These are phyloP conservation scores for Aspergillus ruber DNA, from an alignment of 2,329 filamentous ascomycete genomes.

Conservation along the genomic window DNA sequence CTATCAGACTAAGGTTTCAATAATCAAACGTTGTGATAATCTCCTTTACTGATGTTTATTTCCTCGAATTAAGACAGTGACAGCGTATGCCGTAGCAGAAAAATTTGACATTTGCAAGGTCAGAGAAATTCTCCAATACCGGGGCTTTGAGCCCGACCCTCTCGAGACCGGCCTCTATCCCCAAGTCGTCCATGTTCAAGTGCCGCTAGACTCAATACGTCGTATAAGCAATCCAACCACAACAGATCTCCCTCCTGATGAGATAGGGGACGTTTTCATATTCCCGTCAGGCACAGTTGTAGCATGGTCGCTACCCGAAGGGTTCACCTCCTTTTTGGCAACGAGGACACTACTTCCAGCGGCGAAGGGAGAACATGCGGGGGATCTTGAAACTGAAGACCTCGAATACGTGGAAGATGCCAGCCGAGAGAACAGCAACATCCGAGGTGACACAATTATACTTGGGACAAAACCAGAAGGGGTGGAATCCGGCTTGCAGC, in stretches of 20 bases:
- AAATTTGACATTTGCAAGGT: conserved; percentile 56
- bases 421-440: conserved; percentile 63
- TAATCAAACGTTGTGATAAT: neutral
- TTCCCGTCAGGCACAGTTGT: conserved; percentile 94
- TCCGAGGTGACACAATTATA: conserved; percentile 83
- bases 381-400: conserved; percentile 76
- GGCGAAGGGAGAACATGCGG: conserved; percentile 65
- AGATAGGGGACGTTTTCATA: conserved; percentile 80
- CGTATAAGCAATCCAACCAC: conserved; percentile 37
- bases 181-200: conserved; percentile 58
- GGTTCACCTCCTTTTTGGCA: conserved; percentile 62
- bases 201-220: conserved; percentile 41
- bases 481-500: conserved; percentile 15
- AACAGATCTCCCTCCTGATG: conserved; percentile 34
- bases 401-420: conserved; percentile 78
- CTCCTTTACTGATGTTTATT: conserved; percentile 3
- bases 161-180: conserved; percentile 56
- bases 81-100: conserved; percentile 63
- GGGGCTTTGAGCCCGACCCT: conserved; percentile 59
- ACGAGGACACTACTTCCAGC: conserved; percentile 68
- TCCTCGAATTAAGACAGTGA: conserved; percentile 41
- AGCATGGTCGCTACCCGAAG: conserved; percentile 77
- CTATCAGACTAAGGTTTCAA: conserved; percentile 31
- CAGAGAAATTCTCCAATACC: conserved; percentile 50
- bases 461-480: conserved; percentile 63